These are phyloP conservation scores for Carex sylvatica DNA, from an alignment of 202 grass and related monocot genomes.

Conservation along the genomic window DNA sequence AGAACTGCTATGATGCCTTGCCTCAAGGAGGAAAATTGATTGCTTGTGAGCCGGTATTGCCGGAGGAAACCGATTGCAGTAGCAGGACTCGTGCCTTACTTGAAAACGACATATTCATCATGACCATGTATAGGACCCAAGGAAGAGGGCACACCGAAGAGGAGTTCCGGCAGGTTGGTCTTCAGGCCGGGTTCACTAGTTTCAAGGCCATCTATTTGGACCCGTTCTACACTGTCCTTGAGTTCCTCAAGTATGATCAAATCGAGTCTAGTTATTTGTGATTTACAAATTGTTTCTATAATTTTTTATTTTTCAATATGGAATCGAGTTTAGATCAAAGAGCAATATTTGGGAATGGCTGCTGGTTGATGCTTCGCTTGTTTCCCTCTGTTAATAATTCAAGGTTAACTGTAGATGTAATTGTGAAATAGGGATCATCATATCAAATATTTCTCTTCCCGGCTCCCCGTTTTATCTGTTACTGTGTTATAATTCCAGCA, in stretches of 20 bases:
- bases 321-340: not conserved
- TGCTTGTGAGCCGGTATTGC: conserved; percentile 81
- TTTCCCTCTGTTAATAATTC: not conserved
- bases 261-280: no score
- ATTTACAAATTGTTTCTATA: no score
- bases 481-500: not conserved
- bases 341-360: not conserved
- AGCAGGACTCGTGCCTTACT: conserved; percentile 71
- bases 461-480: not conserved
- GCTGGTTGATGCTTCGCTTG: not conserved
- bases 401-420: not conserved
- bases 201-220: conserved; percentile 68
- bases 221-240: conserved; percentile 66
- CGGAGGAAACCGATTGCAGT: conserved; percentile 52
- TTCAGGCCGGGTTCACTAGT: conserved; percentile 40
- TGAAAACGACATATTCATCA: conserved; percentile 85
- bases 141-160: conserved; percentile 64
- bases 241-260: conserved; percentile 24
- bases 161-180: conserved; percentile 63
- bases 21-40: conserved; percentile 67
- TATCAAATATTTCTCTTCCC: not conserved
- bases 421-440: not conserved
- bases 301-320: not conserved
- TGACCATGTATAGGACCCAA: conserved; percentile 75
- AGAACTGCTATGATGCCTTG: conserved; percentile 65